These are phyloP conservation scores for Rhizopogon vesiculosus DNA, from an alignment of 768 basidiomycete species.

Conservation along the genomic window DNA sequence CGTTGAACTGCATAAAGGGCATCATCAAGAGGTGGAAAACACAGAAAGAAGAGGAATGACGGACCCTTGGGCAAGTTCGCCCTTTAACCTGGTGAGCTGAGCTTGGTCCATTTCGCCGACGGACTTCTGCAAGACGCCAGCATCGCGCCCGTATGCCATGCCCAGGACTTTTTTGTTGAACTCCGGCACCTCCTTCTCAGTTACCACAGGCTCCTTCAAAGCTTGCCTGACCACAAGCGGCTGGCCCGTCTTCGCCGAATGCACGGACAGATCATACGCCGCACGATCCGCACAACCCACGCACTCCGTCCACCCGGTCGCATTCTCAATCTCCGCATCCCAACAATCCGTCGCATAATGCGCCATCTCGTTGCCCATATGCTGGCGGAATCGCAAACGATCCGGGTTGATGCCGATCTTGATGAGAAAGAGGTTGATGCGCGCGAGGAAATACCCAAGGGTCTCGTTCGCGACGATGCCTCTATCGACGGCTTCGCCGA, in stretches of 20 bases:
- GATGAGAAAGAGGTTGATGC: conserved; percentile 84
- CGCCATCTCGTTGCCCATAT: conserved; percentile 99
- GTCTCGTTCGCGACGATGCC: conserved; percentile 95
- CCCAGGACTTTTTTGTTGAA: conserved; percentile 89
- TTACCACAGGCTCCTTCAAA: conserved; percentile 79
- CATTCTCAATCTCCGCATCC: conserved; percentile 97
- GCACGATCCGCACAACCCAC: conserved; percentile 98
- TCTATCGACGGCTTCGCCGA: conserved; percentile 85
- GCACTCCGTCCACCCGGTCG: conserved; percentile 90
- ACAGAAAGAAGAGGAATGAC: background rate
- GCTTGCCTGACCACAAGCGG: conserved; percentile 83
- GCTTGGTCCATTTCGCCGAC: conserved; percentile 67
- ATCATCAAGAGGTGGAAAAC: background rate
- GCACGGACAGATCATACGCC: conserved; percentile 93
- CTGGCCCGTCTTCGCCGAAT: conserved; percentile 78
- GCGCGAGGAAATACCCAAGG: conserved; percentile 93
- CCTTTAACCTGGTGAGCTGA: conserved; percentile 59
- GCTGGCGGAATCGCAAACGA: conserved; percentile 91
- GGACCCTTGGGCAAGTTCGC: conserved; percentile 71
- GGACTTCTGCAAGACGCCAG: conserved; percentile 56
- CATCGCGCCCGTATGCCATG: conserved; percentile 84
- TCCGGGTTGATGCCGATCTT: conserved; percentile 86
- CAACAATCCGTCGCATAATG: conserved; percentile 99
- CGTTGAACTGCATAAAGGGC: conserved; percentile 38
- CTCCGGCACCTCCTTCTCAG: conserved; percentile 72